A percentile compares a stretch with the other conserved stretches of the same genome.
Conservation (phyloP, 768 basidiomycete genomes). For the Coprinellus micaceus region DNA sequence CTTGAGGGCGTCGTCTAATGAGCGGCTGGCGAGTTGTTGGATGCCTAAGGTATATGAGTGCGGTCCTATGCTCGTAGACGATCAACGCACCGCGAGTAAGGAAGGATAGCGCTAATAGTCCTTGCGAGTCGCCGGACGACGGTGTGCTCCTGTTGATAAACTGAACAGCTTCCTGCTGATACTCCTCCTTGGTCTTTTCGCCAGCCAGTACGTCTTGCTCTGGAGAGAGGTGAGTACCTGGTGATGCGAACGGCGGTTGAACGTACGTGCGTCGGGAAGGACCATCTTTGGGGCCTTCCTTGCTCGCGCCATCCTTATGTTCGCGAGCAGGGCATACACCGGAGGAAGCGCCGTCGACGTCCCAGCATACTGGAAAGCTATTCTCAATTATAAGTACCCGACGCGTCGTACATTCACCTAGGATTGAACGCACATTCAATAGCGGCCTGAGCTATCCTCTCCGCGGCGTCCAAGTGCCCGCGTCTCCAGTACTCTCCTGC, state of each 20-base stretch:
- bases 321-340: conserved; percentile 79
- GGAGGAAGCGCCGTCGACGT: conserved; percentile 56
- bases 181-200: conserved; percentile 64
- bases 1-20: conserved; percentile 77
- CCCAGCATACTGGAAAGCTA: conserved; percentile 52
- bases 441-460: conserved; percentile 67
- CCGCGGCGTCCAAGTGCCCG: conserved; percentile 70
- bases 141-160: conserved; percentile 61
- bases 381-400: no score
- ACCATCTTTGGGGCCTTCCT: conserved; percentile 81
- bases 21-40: conserved; percentile 73
- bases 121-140: conserved; percentile 54
- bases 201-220: conserved; percentile 61
- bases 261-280: conserved; percentile 70
- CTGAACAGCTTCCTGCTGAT: conserved; percentile 65
- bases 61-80: not conserved
- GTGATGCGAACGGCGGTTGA: not conserved
- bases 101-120: conserved; percentile 54
- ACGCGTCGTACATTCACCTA: no score
- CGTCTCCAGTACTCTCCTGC: conserved; percentile 88
- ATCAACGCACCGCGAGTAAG: conserved; percentile 61
- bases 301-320: conserved; percentile 77
- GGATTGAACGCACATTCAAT: conserved; percentile 62
- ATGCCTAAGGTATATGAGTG: conserved; percentile 50
- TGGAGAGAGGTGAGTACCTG: conserved; percentile 21